Conservation (phyloP, 2,329 filamentous ascomycete species). For the Fusarium sterilihyphosum region DNA sequence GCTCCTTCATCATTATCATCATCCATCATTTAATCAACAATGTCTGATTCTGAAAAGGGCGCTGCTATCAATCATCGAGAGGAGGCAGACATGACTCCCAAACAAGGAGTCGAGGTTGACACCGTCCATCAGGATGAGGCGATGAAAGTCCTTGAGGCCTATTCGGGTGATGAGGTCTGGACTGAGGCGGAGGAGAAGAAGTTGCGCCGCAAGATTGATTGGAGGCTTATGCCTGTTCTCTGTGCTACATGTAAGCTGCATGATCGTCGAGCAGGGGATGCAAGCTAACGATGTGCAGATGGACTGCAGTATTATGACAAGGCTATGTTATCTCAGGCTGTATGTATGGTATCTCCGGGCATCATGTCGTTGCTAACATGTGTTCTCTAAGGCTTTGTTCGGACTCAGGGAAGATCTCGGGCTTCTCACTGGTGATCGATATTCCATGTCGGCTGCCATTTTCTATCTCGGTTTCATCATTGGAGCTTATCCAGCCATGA, state of each 20-base stretch:
- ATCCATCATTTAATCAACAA: not conserved
- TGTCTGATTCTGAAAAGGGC: constrained; percentile 34
- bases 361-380: not conserved
- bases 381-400: constrained; percentile 23
- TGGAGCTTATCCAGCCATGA: constrained; percentile 56
- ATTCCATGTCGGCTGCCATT: constrained; percentile 56
- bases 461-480: constrained; percentile 62
- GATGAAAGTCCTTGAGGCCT: constrained; percentile 52
- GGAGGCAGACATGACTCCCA: not conserved
- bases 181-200: constrained; percentile 54
- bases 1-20: not conserved
- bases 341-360: constrained; percentile 32
- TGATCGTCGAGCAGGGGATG: not conserved
- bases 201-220: constrained; percentile 47
- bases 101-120: constrained; percentile 11
- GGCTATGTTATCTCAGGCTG: constrained; percentile 64
- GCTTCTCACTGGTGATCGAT: constrained; percentile 53
- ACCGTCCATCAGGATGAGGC: constrained; percentile 44
- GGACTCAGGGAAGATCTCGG: constrained; percentile 36
- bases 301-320: constrained; percentile 59
- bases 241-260: constrained; percentile 55
- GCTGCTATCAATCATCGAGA: constrained; percentile 18
- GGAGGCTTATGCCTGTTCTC: constrained; percentile 55
- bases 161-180: constrained; percentile 55
- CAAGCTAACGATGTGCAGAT: not conserved